A percentile compares a stretch with the other conserved stretches of the same genome.
phyloP scores from a whole-genome alignment of 768 basidiomycete genomes.

The Lactarius deliciosus region DNA sequence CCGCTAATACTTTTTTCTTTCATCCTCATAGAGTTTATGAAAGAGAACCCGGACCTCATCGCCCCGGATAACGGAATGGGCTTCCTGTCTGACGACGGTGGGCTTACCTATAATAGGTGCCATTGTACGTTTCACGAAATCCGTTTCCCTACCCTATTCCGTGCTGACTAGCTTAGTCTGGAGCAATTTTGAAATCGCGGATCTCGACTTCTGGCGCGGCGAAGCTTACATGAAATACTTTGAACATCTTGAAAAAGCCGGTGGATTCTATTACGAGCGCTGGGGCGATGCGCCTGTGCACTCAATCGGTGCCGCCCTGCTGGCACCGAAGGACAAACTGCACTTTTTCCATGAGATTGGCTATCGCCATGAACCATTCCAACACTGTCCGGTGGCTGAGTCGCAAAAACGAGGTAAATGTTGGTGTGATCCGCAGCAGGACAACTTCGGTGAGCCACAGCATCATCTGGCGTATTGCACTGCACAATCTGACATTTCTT shows the following conservation, averaged over 20 bases:
- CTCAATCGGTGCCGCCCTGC: constrained; percentile 84
- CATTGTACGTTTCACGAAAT: constrained; percentile 41
- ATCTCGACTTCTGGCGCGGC: constrained; percentile 55
- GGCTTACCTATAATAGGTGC: constrained; percentile 57
- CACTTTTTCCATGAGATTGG: constrained; percentile 96
- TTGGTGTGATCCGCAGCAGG: constrained; percentile 66
- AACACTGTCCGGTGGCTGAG: constrained; percentile 84
- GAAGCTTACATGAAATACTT: constrained; percentile 60
- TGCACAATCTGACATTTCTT: constrained; percentile 11
- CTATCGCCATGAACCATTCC: constrained; percentile 92
- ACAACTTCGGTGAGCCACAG: constrained; percentile 65
- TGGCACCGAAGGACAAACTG: constrained; percentile 84
- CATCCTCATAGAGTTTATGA: constrained; percentile 46
- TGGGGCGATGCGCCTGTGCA: constrained; percentile 92
- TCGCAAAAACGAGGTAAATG: constrained; percentile 77
- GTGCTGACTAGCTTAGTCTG: constrained; percentile 43
- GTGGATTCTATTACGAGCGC: constrained; percentile 69
- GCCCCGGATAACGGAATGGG: constrained; percentile 51
- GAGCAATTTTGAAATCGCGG: constrained; percentile 66
- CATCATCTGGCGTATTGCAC: neutral
- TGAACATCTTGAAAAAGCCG: constrained; percentile 52
- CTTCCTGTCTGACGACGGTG: constrained; percentile 58
- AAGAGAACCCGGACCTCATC: constrained; percentile 47
- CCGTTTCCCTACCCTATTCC: neutral
- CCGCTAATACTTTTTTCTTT: neutral